phyloP scores from a whole-genome alignment of 805 yeast genomes.

The Pichia phayaonensis region DNA sequence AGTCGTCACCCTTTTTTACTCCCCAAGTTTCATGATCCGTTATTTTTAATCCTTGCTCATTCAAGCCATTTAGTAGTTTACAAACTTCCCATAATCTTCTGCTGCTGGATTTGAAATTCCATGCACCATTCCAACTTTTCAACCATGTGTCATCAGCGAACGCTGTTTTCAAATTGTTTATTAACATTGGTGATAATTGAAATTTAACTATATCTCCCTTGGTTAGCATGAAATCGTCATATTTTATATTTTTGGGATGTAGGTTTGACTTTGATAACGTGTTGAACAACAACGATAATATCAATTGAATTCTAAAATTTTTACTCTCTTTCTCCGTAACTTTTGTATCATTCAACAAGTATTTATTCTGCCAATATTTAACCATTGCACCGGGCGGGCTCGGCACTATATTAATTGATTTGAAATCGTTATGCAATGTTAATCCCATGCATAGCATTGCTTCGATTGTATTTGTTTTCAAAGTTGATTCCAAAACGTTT shows the following conservation, averaged over 20 bases:
- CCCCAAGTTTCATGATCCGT: conserved; percentile 12
- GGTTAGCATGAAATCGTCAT: neutral
- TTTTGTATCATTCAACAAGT: neutral
- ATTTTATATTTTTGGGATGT: neutral
- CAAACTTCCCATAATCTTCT: conserved; percentile 24
- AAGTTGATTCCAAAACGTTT: conserved; percentile 41
- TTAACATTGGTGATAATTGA: neutral
- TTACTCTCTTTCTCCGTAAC: conserved; percentile 2
- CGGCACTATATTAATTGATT: neutral
- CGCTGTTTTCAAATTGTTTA: neutral
- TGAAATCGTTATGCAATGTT: conserved; percentile 3
- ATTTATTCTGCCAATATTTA: conserved; percentile 21
- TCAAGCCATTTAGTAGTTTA: conserved; percentile 16
- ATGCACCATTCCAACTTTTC: conserved; percentile 8
- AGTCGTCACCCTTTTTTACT: conserved; percentile 49
- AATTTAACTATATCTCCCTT: neutral
- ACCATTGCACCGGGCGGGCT: conserved; percentile 22
- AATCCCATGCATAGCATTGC: conserved; percentile 31
- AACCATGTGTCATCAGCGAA: neutral
- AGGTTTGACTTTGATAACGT: neutral
- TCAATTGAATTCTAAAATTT: conserved; percentile 8
- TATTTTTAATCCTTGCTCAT: conserved; percentile 6
- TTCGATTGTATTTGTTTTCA: conserved; percentile 49
- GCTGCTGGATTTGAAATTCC: conserved; percentile 13
- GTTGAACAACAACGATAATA: conserved; percentile 1